Base-by-base conservation (phyloP, 495 filamentous ascomycete species). In the Tuber melanosporum region DNA sequence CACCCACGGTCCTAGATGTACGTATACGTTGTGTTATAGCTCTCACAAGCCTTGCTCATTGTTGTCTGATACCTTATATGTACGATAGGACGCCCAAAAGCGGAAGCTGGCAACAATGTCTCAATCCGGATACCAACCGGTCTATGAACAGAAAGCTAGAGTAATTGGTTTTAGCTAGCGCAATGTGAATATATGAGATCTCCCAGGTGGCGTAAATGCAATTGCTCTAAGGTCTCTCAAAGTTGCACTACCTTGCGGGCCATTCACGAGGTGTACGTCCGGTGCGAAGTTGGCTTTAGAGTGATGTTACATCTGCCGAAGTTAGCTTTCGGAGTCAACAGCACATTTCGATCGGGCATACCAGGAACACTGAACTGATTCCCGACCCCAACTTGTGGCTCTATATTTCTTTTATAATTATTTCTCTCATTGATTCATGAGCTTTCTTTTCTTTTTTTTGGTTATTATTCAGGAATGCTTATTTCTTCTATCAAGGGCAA, bases 391-490 rank as follows among this genome's bases (percentile, higher is more conserved):
- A 36, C 26, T 66, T 66, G 57, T 66, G 26, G 57, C 26, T 66
- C 57, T 66, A 66, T 66, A 66, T 66, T 66, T 36, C 57, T 66
- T 19, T 66, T 36, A 66, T 26, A 66, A 66, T 17, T 66, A 66
- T 66, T 66, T 66, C 57, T 66, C 57, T 66, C 57, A 66, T 4
- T 66, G 12, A 19, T 66, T 66, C 57, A 66, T 6, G 26, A 17
- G 14, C 8, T 36, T 36, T 36, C 4, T 66, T 32, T 66, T 32
- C 32, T 14, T 32, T 32, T 62, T 36, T 57, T 66, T 36, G 6
- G 52, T 57, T 32, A 0, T 36, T 36, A 7, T 66, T 66, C 32
- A 66, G 26, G 57, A 3, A 26, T 36, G 32, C 26, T 17, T 66
- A 66, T 66, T 36, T 36, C 57, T 66, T 66, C n/a, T 36, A 19